Percentiles rank a stretch among this genome's conserved stretches.
Conservation (phyloP, 1,284 basidiomycete genomes). For the Rhodotorula mucilaginosa region DNA sequence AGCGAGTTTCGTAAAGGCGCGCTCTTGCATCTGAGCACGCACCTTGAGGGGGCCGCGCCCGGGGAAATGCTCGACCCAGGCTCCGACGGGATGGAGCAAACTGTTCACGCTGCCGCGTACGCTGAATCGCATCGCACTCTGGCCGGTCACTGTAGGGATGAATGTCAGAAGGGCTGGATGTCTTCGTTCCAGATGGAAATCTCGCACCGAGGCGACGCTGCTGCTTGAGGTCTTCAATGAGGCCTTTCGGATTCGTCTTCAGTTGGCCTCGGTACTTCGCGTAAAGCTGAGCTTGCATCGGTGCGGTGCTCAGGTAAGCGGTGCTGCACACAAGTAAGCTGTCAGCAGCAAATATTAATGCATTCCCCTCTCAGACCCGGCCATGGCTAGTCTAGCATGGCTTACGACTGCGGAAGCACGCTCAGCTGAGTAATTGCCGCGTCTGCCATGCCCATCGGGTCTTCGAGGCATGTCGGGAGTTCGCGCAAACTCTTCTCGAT, state of each 20-base stretch:
- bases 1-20: background rate
- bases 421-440: constrained; percentile 57
- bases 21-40: background rate
- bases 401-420: no score
- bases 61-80: constrained; percentile 68
- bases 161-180: constrained; percentile 45
- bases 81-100: constrained; percentile 67
- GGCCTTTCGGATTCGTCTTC: constrained; percentile 67
- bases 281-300: constrained; percentile 58
- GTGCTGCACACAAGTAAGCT: no score
- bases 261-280: constrained; percentile 73
- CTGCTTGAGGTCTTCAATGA: constrained; percentile 69
- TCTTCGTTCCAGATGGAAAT: no score
- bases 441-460: constrained; percentile 73
- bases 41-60: background rate
- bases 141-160: constrained; percentile 68
- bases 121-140: constrained; percentile 76
- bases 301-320: no score
- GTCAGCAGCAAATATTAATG: no score
- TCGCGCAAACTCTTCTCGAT: constrained; percentile 85
- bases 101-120: constrained; percentile 78
- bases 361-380: no score
- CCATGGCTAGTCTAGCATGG: no score
- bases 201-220: constrained; percentile 31
- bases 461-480: constrained; percentile 85